Evolutionary conservation across 1,284 basidiomycete genomes (phyloP).

Genomic region (Vanrija pseudolonga): DNA sequence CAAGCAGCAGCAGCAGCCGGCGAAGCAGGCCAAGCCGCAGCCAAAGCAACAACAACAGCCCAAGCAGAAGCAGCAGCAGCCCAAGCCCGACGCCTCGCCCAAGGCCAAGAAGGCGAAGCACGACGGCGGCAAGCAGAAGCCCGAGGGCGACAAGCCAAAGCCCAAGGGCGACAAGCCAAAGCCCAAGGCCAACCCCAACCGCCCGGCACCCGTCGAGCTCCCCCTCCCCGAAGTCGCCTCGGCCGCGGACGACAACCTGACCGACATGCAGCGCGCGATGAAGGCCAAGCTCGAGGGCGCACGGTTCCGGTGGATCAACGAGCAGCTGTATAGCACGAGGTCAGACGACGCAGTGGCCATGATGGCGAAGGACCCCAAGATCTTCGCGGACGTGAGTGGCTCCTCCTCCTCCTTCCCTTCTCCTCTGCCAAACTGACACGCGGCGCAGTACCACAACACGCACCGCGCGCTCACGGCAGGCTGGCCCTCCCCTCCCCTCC

Average conservation of each 20-base stretch:
- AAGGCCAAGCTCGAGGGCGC: slow-evolving; percentile 75
- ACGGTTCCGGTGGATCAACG: slow-evolving; percentile 82
- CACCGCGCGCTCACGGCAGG: slow-evolving; percentile 82
- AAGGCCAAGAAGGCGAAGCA: slow-evolving; percentile 3
- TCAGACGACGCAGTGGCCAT: slow-evolving; percentile 69
- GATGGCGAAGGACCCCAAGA: slow-evolving; percentile 72
- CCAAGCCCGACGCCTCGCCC: neutral
- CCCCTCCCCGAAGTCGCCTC: slow-evolving; percentile 19
- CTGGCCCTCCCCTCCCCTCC: slow-evolving; percentile 87
- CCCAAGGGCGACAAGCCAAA: neutral
- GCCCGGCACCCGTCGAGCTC: slow-evolving; percentile 24
- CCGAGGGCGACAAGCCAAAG: slow-evolving; percentile 1
- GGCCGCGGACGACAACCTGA: slow-evolving; percentile 53
- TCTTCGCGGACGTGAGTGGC: slow-evolving; percentile 68
- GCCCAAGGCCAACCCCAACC: neutral
- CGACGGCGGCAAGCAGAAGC: neutral
- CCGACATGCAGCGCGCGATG: slow-evolving; percentile 69
- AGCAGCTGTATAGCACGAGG: slow-evolving; percentile 76
- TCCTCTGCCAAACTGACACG: slow-evolving; percentile 8
- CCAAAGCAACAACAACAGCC: neutral
- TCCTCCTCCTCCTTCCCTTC: neutral
- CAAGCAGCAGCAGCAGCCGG: neutral
- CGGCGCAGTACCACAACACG: slow-evolving; percentile 79
- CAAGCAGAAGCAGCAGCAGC: neutral
- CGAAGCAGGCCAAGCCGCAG: neutral